phyloP scores from a whole-genome alignment of 78 protist species.

The Dictyostelium intermedium region DNA sequence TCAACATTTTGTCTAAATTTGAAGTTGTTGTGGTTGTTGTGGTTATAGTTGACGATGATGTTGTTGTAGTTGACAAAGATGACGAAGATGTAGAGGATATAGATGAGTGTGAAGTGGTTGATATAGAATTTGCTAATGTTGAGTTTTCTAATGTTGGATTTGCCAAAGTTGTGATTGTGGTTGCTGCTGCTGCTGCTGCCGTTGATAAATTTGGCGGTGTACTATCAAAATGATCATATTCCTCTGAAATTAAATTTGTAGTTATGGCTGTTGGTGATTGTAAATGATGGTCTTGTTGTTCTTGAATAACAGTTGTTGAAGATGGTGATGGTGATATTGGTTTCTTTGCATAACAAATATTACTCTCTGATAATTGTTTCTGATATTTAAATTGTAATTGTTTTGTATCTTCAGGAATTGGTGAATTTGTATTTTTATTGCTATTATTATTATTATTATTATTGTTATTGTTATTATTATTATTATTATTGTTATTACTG shows the following conservation, averaged over 20 bases:
- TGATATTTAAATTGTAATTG: background rate
- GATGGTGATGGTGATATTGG: background rate
- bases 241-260: background rate
- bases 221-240: background rate
- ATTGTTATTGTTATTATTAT: background rate
- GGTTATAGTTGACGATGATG: background rate
- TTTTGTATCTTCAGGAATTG: background rate
- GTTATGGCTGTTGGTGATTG: background rate
- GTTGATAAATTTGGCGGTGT: background rate
- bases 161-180: no score
- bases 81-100: background rate
- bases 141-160: background rate
- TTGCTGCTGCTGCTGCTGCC: background rate
- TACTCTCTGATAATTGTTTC: constrained; percentile 6
- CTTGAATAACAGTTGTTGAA: background rate
- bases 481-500: background rate
- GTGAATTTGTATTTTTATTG: background rate
- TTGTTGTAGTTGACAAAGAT: background rate
- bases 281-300: background rate
- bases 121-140: background rate
- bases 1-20: background rate
- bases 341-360: background rate
- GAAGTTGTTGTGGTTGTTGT: background rate
- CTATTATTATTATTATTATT: background rate
- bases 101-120: background rate